Base-by-base conservation (phyloP, 2,329 filamentous ascomycete genomes). In the Trichoderma atrobrunneum region DNA sequence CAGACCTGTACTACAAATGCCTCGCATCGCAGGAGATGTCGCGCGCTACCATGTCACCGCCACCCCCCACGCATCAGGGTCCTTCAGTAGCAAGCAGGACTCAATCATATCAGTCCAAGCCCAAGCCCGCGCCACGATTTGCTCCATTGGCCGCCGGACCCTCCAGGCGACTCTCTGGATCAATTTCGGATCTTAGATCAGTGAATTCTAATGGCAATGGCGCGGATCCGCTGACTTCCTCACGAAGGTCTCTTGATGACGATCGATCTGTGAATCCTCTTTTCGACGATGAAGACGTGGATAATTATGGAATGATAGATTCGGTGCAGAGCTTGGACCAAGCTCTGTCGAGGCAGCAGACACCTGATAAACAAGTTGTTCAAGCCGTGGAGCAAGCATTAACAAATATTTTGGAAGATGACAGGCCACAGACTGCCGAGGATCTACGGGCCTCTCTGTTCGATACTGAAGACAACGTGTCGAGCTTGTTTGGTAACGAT, bases 1-100 rank as follows among this genome's bases (percentile, higher is more conserved):
- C 96, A 0, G 96, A 98, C 78, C 82, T 99, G 0, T 99, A 94
- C 80, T 98, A 96, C 85, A 99, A 99, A 80, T 98, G 95, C 79
- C 86, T 99, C 1, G 94, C 95, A 8, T 93, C 95, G 14, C 93
- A 97, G 77, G 94, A 97, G 81, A 87, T 89, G 56, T 85, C 88
- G 2, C 85, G 78, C 64, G 72, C 76, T 7, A 79, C 79, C 32
- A 72, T 77, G 43, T 72, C 73, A 11, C 74, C 77, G 36, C 67
- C 75, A 16, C 71, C 74, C 57, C 64, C 28, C 60, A 74, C 30
- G 57, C 72, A 66, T 51, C 77, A 76, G 65, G 78, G 78, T 62
- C 73, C 79, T 36, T 70, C 67, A 7, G 43, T 54, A 7, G 11
- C 67, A 39, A 36, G 74, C 62, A 64, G 74, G 72, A 67, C 80